These are phyloP conservation scores for Diplodia corticola DNA, from an alignment of 2,329 filamentous ascomycete species.

Conservation along the genomic window DNA sequence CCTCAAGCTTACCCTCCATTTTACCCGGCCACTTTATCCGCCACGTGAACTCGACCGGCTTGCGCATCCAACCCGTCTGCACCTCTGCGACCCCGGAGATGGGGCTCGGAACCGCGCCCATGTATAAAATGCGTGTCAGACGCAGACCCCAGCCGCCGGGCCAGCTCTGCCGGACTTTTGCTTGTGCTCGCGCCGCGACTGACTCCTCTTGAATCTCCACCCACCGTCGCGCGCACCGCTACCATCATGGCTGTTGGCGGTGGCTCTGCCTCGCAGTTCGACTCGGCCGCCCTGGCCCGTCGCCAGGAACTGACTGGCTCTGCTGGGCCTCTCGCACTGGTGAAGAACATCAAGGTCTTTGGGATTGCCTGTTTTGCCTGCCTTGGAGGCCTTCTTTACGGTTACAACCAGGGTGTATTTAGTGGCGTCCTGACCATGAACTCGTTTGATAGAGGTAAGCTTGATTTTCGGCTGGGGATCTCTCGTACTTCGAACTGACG, in stretches of 20 bases:
- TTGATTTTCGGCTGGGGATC: too few relatives aligned
- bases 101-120: background rate
- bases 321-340: conserved; percentile 50
- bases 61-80: background rate
- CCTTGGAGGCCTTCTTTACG: conserved; percentile 58
- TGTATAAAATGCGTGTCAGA: conserved; percentile 16
- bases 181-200: background rate
- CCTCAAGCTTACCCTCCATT: background rate
- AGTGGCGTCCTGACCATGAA: conserved; percentile 63
- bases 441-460: conserved; percentile 45
- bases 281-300: conserved; percentile 44
- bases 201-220: background rate
- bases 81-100: background rate
- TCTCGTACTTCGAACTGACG: background rate
- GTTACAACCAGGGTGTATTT: conserved; percentile 77
- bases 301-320: conserved; percentile 42
- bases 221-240: background rate
- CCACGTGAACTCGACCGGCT: background rate
- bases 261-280: conserved; percentile 38
- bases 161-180: conserved; percentile 4
- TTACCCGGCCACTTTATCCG: conserved; percentile 16
- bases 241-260: conserved; percentile 41
- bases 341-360: conserved; percentile 56
- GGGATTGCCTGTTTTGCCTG: conserved; percentile 57
- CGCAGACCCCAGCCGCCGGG: background rate